Evolutionary conservation across 805 yeast genomes (phyloP).

Genomic region (Candida ortonii): DNA sequence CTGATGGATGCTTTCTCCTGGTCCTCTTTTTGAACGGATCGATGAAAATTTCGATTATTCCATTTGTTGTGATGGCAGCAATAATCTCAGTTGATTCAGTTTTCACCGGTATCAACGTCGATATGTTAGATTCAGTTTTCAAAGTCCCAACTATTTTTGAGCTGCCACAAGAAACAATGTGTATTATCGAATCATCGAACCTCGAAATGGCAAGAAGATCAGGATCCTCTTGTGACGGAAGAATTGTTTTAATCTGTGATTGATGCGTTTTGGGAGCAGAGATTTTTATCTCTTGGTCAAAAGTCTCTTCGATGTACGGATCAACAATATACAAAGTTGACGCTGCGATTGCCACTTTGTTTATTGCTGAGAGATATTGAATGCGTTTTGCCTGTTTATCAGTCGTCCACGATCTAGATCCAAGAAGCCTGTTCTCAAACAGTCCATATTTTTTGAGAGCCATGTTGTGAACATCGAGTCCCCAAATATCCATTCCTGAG

Average conservation of each 20-base stretch:
- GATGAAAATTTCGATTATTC: constrained; percentile 26
- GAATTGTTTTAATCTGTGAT: constrained; percentile 34
- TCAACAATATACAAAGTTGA: constrained; percentile 33
- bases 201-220: constrained; percentile 37
- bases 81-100: constrained; percentile 33
- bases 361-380: constrained; percentile 10
- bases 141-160: constrained; percentile 31
- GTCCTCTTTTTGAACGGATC: constrained; percentile 19
- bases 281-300: constrained; percentile 29
- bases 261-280: constrained; percentile 33
- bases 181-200: constrained; percentile 30
- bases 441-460: constrained; percentile 25
- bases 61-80: constrained; percentile 26
- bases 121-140: constrained; percentile 34
- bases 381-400: constrained; percentile 19
- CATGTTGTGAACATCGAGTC: constrained; percentile 28
- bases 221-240: constrained; percentile 31
- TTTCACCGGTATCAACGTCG: constrained; percentile 30
- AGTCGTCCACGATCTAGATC: constrained; percentile 19
- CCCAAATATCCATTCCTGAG: constrained; percentile 27
- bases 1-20: constrained; percentile 19
- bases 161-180: constrained; percentile 32
- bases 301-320: constrained; percentile 28
- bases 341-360: constrained; percentile 27
- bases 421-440: constrained; percentile 22